phyloP scores from a whole-genome alignment of 2,329 filamentous ascomycete species.

The Pseudogymnoascus sp. region DNA sequence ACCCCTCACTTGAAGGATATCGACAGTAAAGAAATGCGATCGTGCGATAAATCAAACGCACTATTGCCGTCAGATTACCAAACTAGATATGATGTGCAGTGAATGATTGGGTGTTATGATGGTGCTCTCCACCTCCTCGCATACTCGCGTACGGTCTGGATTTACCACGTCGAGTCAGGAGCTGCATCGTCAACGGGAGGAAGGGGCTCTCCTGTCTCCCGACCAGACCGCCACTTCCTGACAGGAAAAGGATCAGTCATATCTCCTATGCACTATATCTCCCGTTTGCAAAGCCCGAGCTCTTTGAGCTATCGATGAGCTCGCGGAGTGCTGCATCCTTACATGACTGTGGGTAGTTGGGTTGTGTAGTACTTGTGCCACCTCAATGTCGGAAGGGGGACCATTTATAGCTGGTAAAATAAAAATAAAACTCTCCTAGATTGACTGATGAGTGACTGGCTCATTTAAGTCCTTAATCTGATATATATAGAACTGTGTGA shows the following conservation, averaged over 20 bases:
- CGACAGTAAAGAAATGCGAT: background rate
- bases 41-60: constrained; percentile 3
- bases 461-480: background rate
- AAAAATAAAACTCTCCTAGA: background rate
- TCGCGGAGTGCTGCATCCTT: background rate
- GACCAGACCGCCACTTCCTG: background rate
- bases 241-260: background rate
- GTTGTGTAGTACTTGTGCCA: background rate
- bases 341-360: background rate
- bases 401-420: background rate
- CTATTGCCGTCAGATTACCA: background rate
- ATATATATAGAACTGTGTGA: background rate
- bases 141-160: background rate
- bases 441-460: background rate
- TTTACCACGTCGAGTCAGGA: background rate
- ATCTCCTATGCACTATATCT: background rate
- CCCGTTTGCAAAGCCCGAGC: background rate
- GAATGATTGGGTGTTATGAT: background rate
- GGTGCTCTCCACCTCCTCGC: constrained; percentile 1
- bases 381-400: background rate
- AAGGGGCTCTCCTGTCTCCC: background rate
- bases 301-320: background rate
- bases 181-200: background rate
- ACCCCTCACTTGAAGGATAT: background rate
- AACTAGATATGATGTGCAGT: background rate